Evolutionary conservation across 345 rosid species (phyloP).

Genomic region (Salix suchowensis): DNA sequence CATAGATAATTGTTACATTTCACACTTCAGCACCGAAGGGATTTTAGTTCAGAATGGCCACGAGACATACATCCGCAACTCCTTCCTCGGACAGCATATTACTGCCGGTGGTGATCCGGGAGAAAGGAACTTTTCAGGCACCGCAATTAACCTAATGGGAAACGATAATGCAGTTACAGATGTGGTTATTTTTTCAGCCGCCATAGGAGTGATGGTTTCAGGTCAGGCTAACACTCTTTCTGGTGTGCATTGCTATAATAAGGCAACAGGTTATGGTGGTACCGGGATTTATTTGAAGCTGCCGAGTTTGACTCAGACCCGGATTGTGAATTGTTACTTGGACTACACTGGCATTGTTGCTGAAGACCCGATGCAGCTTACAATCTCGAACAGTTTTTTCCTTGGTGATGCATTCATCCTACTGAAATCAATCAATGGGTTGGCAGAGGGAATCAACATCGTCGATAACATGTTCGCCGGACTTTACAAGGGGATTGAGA

Average conservation of each 20-base stretch:
- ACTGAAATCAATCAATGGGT: slow-evolving; percentile 59
- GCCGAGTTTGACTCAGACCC: slow-evolving; percentile 65
- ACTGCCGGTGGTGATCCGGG: slow-evolving; percentile 78
- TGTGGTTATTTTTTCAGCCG: slow-evolving; percentile 79
- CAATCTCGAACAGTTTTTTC: slow-evolving; percentile 60
- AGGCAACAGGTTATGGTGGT: slow-evolving; percentile 88
- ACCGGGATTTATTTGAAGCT: slow-evolving; percentile 75
- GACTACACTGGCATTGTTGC: slow-evolving; percentile 80
- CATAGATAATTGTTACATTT: slow-evolving; percentile 84
- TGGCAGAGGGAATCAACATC: slow-evolving; percentile 52
- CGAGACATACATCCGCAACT: slow-evolving; percentile 77
- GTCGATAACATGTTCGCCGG: slow-evolving; percentile 89
- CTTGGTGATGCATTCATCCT: slow-evolving; percentile 58
- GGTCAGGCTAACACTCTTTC: slow-evolving; percentile 73
- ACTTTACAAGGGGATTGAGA: slow-evolving; percentile 40
- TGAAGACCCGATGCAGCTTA: slow-evolving; percentile 81
- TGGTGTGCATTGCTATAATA: slow-evolving; percentile 89
- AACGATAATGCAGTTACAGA: slow-evolving; percentile 86
- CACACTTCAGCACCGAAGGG: slow-evolving; percentile 62
- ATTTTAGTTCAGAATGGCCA: slow-evolving; percentile 68
- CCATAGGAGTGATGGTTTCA: slow-evolving; percentile 54
- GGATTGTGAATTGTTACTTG: slow-evolving; percentile 75
- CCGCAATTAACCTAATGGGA: slow-evolving; percentile 61
- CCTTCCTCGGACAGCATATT: slow-evolving; percentile 86
- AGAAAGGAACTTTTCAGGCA: slow-evolving; percentile 69